These are phyloP conservation scores for Alternaria consortialis DNA, from an alignment of 2,329 filamentous ascomycete genomes.

Conservation along the genomic window DNA sequence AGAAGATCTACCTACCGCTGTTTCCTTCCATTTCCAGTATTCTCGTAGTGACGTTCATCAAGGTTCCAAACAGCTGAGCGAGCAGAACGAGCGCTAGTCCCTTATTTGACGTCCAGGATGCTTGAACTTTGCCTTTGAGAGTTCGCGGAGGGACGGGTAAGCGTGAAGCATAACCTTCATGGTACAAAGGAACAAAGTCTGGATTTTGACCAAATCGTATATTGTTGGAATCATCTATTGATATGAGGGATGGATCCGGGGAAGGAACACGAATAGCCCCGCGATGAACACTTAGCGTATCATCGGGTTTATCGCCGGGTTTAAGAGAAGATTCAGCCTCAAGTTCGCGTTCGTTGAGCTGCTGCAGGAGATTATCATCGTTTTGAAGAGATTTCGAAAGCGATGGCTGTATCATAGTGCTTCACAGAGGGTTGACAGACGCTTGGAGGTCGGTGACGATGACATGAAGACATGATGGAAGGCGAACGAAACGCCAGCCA, in stretches of 20 bases:
- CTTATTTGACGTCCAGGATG: conserved; percentile 72
- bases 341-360: conserved; percentile 12
- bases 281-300: conserved; percentile 32
- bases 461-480: conserved; percentile 21
- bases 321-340: conserved; percentile 30
- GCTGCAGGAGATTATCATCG: conserved; percentile 30
- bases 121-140: conserved; percentile 29
- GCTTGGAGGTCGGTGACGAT: conserved; percentile 16
- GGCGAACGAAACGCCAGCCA: conserved; percentile 23
- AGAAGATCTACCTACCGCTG: conserved; percentile 55
- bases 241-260: conserved; percentile 45
- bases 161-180: conserved; percentile 31
- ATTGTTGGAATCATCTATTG: conserved; percentile 46
- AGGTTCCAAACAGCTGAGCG: conserved; percentile 80
- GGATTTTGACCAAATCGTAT: conserved; percentile 37
- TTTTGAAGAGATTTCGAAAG: conserved; percentile 28
- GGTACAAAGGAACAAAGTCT: conserved; percentile 25
- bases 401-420: conserved; percentile 36
- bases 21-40: conserved; percentile 74
- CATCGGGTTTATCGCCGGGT: conserved; percentile 41
- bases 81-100: conserved; percentile 76
- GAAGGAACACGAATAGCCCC: conserved; percentile 46
- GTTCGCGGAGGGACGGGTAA: conserved; percentile 35
- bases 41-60: conserved; percentile 86
- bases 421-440: conserved; percentile 24